A percentile compares a stretch with the other conserved stretches of the same genome.
These are phyloP conservation scores for Hyparrhenia diplandra DNA, from an alignment of 176 grass and related monocot genomes.

Conservation along the genomic window DNA sequence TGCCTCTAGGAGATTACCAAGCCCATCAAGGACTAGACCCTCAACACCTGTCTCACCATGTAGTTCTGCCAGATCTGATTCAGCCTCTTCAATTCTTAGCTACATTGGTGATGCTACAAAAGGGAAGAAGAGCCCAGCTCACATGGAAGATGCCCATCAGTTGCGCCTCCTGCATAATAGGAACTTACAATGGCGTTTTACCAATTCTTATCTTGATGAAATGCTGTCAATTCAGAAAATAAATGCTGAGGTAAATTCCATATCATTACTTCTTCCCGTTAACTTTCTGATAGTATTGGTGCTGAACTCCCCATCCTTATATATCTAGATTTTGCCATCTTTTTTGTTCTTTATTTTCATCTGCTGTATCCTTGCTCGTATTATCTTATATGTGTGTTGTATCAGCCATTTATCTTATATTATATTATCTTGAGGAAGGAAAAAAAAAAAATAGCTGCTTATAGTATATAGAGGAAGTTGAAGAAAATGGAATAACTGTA, in stretches of 20 bases:
- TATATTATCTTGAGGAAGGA: neutral
- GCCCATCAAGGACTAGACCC: slow-evolving; percentile 71
- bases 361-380: slow-evolving; percentile 1
- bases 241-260: slow-evolving; percentile 68
- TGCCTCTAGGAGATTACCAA: slow-evolving; percentile 53
- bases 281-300: slow-evolving; percentile 2
- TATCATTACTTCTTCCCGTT: neutral
- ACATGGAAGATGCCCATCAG: slow-evolving; percentile 84
- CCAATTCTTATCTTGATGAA: slow-evolving; percentile 78
- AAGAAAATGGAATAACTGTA: neutral
- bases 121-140: slow-evolving; percentile 64
- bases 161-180: slow-evolving; percentile 74
- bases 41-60: slow-evolving; percentile 79
- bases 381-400: slow-evolving; percentile 13
- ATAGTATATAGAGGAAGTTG: neutral
- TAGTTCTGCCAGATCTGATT: slow-evolving; percentile 59
- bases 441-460: neutral
- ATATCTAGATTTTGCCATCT: neutral
- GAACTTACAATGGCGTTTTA: slow-evolving; percentile 84
- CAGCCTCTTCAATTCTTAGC: slow-evolving; percentile 54
- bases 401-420: neutral
- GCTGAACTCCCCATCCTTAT: neutral
- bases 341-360: neutral
- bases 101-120: slow-evolving; percentile 63
- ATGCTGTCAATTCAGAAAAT: slow-evolving; percentile 74